phyloP scores from a whole-genome alignment of 225 moss, liverwort and hornwort species.

The Physcomitrellopsis africana region DNA sequence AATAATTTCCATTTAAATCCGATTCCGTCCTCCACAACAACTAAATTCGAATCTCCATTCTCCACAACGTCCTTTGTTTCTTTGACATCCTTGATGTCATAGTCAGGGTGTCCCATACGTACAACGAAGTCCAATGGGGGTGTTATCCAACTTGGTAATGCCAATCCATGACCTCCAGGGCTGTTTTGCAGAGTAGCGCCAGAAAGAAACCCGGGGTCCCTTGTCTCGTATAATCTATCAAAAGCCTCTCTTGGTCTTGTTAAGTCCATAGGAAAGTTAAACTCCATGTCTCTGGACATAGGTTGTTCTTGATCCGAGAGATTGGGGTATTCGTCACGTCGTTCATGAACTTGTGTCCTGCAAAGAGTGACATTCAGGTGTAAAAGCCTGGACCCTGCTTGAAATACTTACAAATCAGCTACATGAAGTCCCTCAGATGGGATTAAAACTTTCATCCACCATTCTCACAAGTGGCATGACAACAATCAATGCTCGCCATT shows the following conservation, averaged over 20 bases:
- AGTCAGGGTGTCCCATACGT: neutral
- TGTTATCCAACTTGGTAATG: constrained; percentile 26
- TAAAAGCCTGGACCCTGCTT: neutral
- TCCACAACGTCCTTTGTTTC: neutral
- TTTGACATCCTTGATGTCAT: neutral
- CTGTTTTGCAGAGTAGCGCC: constrained; percentile 13
- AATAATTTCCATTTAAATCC: neutral
- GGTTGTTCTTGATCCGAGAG: neutral
- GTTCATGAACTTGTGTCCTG: neutral
- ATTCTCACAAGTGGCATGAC: too few relatives aligned
- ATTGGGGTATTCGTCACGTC: neutral
- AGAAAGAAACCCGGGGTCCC: neutral
- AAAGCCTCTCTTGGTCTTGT: constrained; percentile 11
- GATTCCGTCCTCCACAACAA: neutral
- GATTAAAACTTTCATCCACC: too few relatives aligned
- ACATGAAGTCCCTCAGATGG: too few relatives aligned
- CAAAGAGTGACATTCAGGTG: neutral
- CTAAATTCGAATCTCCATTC: neutral
- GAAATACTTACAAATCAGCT: too few relatives aligned
- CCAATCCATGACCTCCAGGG: constrained; percentile 29
- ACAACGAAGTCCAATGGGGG: constrained; percentile 7
- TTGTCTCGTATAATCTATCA: neutral
- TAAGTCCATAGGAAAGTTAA: neutral
- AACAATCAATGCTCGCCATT: too few relatives aligned
- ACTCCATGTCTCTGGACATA: neutral